Conservation (phyloP, 2,329 filamentous ascomycete genomes). For the Pseudopyrenochaeta lycopersici region DNA sequence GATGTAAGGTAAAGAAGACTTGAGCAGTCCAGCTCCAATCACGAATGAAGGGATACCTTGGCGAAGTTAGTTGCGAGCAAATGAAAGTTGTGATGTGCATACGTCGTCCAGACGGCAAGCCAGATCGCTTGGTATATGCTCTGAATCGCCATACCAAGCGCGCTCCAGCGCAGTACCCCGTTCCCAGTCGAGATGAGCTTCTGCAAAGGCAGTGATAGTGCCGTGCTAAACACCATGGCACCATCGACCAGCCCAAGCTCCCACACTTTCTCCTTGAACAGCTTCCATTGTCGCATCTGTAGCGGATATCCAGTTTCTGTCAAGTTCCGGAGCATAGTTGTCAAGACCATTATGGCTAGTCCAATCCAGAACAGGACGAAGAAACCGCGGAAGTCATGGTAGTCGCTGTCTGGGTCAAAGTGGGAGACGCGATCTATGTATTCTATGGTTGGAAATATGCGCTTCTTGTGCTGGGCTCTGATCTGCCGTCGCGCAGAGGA, state of each 20-base stretch:
- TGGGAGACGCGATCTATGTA: constrained; percentile 92
- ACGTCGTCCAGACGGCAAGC: constrained; percentile 82
- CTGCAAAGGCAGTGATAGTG: constrained; percentile 77
- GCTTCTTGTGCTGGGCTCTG: constrained; percentile 80
- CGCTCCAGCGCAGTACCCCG: constrained; percentile 73
- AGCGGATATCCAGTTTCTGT: constrained; percentile 92
- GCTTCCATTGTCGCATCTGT: constrained; percentile 83
- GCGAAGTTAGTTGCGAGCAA: constrained; percentile 6
- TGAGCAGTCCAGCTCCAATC: constrained; percentile 98
- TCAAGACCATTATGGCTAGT: constrained; percentile 95
- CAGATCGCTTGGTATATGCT: constrained; percentile 81
- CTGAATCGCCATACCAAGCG: constrained; percentile 81
- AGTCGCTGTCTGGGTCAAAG: constrained; percentile 91
- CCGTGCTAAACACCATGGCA: constrained; percentile 82
- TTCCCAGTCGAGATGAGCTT: constrained; percentile 66
- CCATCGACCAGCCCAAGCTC: constrained; percentile 85
- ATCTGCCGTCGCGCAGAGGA: constrained; percentile 85
- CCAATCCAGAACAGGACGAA: constrained; percentile 99
- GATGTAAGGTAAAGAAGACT: constrained; percentile 91
- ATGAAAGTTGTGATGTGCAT: constrained; percentile 32
- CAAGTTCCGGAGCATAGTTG: constrained; percentile 89
- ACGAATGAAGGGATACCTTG: constrained; percentile 78
- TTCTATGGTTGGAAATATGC: constrained; percentile 92
- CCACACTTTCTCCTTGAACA: constrained; percentile 89
- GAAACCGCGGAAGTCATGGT: constrained; percentile 95